Conservation (phyloP, 257 asterid species). For the Marsdenia floribunda region DNA sequence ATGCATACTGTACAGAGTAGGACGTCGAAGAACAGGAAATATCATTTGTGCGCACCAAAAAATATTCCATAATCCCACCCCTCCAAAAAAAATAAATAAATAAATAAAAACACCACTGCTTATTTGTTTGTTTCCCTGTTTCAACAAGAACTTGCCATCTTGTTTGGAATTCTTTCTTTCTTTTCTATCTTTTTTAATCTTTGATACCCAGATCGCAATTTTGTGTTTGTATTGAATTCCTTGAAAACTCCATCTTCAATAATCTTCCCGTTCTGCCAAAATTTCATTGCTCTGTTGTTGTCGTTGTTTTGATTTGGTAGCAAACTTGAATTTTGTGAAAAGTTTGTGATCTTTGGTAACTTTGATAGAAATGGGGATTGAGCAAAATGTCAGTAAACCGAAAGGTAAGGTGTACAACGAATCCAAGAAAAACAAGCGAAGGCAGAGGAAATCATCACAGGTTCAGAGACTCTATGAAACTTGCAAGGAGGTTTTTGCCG, state of each 20-base stretch:
- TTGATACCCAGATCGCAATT: slow-evolving; percentile 22
- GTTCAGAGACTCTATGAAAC: slow-evolving; percentile 73
- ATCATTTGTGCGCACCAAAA: slow-evolving; percentile 15
- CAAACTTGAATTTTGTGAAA: neutral
- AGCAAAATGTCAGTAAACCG: slow-evolving; percentile 43
- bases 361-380: slow-evolving; percentile 58
- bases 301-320: no score
- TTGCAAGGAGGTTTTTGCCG: slow-evolving; percentile 70
- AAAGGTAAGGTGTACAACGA: slow-evolving; percentile 42
- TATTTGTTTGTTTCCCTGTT: slow-evolving; percentile 6
- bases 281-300: neutral
- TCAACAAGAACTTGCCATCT: neutral
- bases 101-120: neutral
- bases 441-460: slow-evolving; percentile 33
- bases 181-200: neutral
- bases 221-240: slow-evolving; percentile 5
- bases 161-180: neutral
- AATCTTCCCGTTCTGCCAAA: neutral
- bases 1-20: neutral
- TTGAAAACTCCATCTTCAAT: slow-evolving; percentile 17
- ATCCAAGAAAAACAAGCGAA: slow-evolving; percentile 41
- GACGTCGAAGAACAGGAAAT: slow-evolving; percentile 5
- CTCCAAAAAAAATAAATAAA: no score
- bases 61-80: neutral
- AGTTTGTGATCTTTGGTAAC: slow-evolving; percentile 1